Base-by-base conservation (phyloP, 2,329 filamentous ascomycete species). In the Trichophyton mentagrophytes region DNA sequence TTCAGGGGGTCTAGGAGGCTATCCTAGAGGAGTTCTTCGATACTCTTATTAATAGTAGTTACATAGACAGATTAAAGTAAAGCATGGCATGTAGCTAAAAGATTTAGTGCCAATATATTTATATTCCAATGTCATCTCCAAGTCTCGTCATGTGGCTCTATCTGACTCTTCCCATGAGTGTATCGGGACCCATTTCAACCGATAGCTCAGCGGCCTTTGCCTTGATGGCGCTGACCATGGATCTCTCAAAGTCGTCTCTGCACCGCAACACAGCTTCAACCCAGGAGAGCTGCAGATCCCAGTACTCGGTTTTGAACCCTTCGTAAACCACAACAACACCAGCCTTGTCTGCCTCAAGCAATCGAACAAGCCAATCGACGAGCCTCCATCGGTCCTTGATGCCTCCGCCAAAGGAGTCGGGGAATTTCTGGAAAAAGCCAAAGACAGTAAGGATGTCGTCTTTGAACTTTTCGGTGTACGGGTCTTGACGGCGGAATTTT, bases 201-300 rank as follows among this genome's bases (percentile, higher is more conserved):
- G 88, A 85, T 66, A 95, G 82, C 73, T 90, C 88, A 6, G 90
- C 91, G n/a, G 91, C 92, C 71, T 86, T 84, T 1, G 85, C 85
- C 79, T 97, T 97, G 57, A 97, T 87, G 17, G 84, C 82, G 70
- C 90, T 93, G 65, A 97, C 74, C 88, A 97, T 90, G 63, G 83
- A 82, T 66, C 92, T 81, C 73, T 97, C 93, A 75, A 95, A 97
- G 76, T 99, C 93, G 73, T 99, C 93, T 66, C 95, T 80, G 1
- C 85, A 81, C 66, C 91, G 82, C 65, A 99, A 71, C 56, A 96
- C 92, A 5, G 89, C 87, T 78, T 99, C 95, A 6, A 99, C 90
- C 93, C 93, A 99, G 53, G 85, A 87, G 62, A 97, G 85, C 73
- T 95, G 90, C 71, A 97, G 78, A 74, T 99, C 93, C 89, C 92